A percentile compares a stretch with the other conserved stretches of the same genome.
phyloP scores from a whole-genome alignment of 148 eudicot genomes.

The Euryodendron excelsum region DNA sequence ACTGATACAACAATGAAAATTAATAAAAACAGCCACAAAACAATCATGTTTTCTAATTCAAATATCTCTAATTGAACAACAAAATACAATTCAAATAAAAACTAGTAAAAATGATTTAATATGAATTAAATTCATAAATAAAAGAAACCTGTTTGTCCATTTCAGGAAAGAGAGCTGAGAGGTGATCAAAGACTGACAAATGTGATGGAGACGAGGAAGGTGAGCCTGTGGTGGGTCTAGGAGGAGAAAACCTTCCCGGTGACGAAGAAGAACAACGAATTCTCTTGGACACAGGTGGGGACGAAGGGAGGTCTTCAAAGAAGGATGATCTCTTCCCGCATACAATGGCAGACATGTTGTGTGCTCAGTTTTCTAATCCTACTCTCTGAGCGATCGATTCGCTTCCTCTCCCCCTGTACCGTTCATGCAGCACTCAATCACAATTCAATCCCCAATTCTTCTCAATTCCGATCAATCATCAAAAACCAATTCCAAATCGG shows the following conservation, averaged over 20 bases:
- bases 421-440: conserved; percentile 18
- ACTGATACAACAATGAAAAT: too few relatives aligned
- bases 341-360: conserved; percentile 74
- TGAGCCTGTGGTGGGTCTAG: conserved; percentile 20
- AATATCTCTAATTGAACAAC: too few relatives aligned
- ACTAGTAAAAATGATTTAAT: background rate
- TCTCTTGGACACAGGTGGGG: conserved; percentile 44
- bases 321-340: conserved; percentile 75
- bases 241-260: conserved; percentile 45
- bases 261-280: conserved; percentile 41
- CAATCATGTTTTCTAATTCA: too few relatives aligned
- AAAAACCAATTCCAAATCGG: background rate
- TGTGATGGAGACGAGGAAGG: conserved; percentile 11
- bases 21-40: background rate
- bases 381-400: conserved; percentile 18
- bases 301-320: conserved; percentile 59
- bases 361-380: conserved; percentile 19
- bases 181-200: conserved; percentile 41
- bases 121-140: background rate
- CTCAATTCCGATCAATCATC: background rate
- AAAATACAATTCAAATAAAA: background rate
- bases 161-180: conserved; percentile 57
- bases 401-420: conserved; percentile 13
- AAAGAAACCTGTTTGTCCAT: conserved; percentile 69
- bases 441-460: conserved; percentile 1